phyloP scores from a whole-genome alignment of 805 yeast genomes.

The Candida nemodendra region DNA sequence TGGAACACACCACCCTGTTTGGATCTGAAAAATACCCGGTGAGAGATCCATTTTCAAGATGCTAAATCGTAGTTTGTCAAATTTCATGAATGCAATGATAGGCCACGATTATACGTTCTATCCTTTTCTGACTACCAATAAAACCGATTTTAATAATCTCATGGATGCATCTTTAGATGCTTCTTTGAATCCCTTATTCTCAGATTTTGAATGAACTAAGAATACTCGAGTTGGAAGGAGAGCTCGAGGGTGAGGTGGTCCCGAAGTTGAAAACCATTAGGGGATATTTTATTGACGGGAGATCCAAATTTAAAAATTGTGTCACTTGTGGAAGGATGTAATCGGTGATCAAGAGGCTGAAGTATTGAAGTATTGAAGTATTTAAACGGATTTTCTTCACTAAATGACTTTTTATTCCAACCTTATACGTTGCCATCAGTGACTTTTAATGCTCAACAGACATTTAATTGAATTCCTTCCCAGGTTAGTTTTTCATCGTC shows the following conservation, averaged over 20 bases:
- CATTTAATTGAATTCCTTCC: conserved; percentile 71
- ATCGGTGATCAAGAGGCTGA: conserved; percentile 36
- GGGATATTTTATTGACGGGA: conserved; percentile 40
- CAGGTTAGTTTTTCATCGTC: conserved; percentile 83
- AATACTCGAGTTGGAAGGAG: conserved; percentile 47
- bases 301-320: conserved; percentile 48
- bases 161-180: conserved; percentile 87
- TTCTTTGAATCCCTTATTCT: conserved; percentile 76
- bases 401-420: conserved; percentile 6
- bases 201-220: conserved; percentile 64
- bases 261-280: conserved; percentile 60
- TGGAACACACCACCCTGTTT: conserved; percentile 94
- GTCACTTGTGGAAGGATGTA: conserved; percentile 55
- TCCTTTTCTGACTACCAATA: conserved; percentile 94
- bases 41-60: conserved; percentile 95
- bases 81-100: conserved; percentile 99
- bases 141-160: conserved; percentile 74
- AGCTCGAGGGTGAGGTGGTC: conserved; percentile 55
- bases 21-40: conserved; percentile 92
- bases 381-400: conserved; percentile 12
- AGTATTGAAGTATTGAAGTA: conserved; percentile 37
- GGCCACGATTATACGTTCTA: conserved; percentile 95
- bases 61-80: conserved; percentile 91
- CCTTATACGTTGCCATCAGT: conserved; percentile 14
- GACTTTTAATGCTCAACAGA: conserved; percentile 24